Evolutionary conservation across 1,139 yeast species (phyloP).

Genomic region (Blastobotrys serpentis): DNA sequence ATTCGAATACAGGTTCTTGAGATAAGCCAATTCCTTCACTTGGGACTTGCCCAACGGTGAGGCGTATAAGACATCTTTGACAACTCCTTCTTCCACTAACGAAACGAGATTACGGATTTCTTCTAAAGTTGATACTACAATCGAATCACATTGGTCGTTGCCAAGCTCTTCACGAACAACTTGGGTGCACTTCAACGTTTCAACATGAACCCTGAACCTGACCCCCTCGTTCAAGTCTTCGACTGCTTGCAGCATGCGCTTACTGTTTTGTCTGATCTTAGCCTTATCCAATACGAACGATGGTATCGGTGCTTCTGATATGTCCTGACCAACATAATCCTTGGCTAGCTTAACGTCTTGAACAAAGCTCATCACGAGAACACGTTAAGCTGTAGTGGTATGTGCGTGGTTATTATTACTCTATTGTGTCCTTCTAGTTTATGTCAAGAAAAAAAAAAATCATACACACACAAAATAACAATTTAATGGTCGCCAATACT

Average conservation of each 20-base stretch:
- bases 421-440: too few relatives aligned
- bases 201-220: slow-evolving; percentile 63
- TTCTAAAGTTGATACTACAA: slow-evolving; percentile 64
- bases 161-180: slow-evolving; percentile 49
- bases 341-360: slow-evolving; percentile 25
- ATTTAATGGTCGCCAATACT: background rate
- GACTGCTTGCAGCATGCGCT: slow-evolving; percentile 43
- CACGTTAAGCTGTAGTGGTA: background rate
- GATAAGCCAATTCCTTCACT: slow-evolving; percentile 49
- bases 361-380: slow-evolving; percentile 22
- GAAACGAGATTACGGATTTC: slow-evolving; percentile 60
- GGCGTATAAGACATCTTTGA: slow-evolving; percentile 61
- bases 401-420: too few relatives aligned
- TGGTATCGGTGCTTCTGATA: slow-evolving; percentile 54
- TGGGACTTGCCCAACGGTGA: slow-evolving; percentile 57
- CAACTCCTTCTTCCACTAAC: slow-evolving; percentile 44
- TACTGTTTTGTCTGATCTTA: slow-evolving; percentile 42
- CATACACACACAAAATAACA: background rate
- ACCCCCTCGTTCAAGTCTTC: slow-evolving; percentile 29
- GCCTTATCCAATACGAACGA: slow-evolving; percentile 47
- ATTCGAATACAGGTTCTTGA: slow-evolving; percentile 31
- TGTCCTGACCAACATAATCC: slow-evolving; percentile 31
- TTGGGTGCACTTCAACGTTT: slow-evolving; percentile 63
- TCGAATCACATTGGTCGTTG: slow-evolving; percentile 44
- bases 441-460: slow-evolving; percentile 2